These are phyloP conservation scores for Russula emetica DNA, from an alignment of 768 basidiomycete genomes.

Conservation along the genomic window DNA sequence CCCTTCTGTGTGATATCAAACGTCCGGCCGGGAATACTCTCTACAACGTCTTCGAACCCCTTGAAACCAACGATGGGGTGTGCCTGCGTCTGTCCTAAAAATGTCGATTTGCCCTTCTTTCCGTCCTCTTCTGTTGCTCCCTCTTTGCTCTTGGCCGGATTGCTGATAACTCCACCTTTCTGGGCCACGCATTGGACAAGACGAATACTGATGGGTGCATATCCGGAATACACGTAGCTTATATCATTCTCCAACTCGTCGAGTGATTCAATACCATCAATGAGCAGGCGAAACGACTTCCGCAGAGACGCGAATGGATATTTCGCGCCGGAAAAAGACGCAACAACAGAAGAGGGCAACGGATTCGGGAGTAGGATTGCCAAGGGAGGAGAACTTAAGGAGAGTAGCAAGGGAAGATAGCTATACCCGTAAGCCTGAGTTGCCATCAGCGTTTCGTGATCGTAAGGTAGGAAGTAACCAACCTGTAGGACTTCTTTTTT, in stretches of 20 bases:
- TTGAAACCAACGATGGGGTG: conserved; percentile 96
- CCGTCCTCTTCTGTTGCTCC: conserved; percentile 40
- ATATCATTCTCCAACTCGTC: conserved; percentile 91
- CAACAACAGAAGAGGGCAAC: conserved; percentile 48
- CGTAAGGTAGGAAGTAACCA: conserved; percentile 14
- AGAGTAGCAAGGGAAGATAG: conserved; percentile 61
- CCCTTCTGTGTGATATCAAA: conserved; percentile 67
- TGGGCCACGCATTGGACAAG: conserved; percentile 91
- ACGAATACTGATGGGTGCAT: conserved; percentile 88
- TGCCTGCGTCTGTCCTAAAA: conserved; percentile 62
- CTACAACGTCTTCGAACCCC: conserved; percentile 89
- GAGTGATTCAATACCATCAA: conserved; percentile 78
- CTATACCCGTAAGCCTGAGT: conserved; percentile 72
- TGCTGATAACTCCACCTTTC: conserved; percentile 84
- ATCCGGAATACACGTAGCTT: conserved; percentile 94
- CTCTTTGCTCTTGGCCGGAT: conserved; percentile 60
- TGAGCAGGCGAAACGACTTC: conserved; percentile 84
- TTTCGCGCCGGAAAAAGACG: conserved; percentile 45
- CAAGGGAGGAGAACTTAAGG: conserved; percentile 62
- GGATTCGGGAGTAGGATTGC: conserved; percentile 63
- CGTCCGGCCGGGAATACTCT: conserved; percentile 77
- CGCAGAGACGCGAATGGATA: conserved; percentile 70
- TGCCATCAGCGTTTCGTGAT: conserved; percentile 30
- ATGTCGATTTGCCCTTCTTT: conserved; percentile 38
- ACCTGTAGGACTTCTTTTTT: conserved; percentile 91